Conservation (phyloP, 345 rosid genomes). For the Arabis alpina region DNA sequence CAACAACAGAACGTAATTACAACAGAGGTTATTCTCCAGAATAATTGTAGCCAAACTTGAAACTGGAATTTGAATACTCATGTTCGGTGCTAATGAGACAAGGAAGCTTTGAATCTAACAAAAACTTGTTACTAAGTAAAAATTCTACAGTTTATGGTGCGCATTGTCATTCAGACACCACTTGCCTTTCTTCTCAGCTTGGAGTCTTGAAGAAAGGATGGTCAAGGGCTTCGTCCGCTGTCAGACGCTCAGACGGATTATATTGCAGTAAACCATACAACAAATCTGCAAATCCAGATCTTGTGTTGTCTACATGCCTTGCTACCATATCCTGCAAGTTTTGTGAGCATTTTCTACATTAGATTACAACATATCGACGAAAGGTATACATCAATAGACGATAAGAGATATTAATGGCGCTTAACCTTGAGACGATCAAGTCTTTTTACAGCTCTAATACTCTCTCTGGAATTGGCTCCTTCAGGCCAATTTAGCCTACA, state of each 20-base stretch:
- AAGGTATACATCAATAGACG: slow-evolving; percentile 3
- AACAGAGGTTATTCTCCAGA: slow-evolving; percentile 32
- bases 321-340: slow-evolving; percentile 62
- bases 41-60: slow-evolving; percentile 21
- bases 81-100: slow-evolving; percentile 26
- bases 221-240: slow-evolving; percentile 68
- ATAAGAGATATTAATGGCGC: neutral
- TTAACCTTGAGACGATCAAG: slow-evolving; percentile 65
- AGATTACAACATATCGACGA: slow-evolving; percentile 16
- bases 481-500: slow-evolving; percentile 81
- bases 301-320: slow-evolving; percentile 52
- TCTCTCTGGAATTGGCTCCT: slow-evolving; percentile 80
- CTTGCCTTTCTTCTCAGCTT: slow-evolving; percentile 25
- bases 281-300: slow-evolving; percentile 53
- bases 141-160: slow-evolving; percentile 31
- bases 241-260: slow-evolving; percentile 74
- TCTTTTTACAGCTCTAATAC: slow-evolving; percentile 82
- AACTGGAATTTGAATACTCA: slow-evolving; percentile 9
- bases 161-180: neutral
- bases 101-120: slow-evolving; percentile 24
- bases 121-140: slow-evolving; percentile 21
- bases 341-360: slow-evolving; percentile 20
- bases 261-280: slow-evolving; percentile 64
- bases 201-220: slow-evolving; percentile 65
- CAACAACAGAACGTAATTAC: slow-evolving; percentile 39